A percentile compares a stretch with the other conserved stretches of the same genome.
Conservation (phyloP, 768 basidiomycete species). For the Postia placenta region DNA sequence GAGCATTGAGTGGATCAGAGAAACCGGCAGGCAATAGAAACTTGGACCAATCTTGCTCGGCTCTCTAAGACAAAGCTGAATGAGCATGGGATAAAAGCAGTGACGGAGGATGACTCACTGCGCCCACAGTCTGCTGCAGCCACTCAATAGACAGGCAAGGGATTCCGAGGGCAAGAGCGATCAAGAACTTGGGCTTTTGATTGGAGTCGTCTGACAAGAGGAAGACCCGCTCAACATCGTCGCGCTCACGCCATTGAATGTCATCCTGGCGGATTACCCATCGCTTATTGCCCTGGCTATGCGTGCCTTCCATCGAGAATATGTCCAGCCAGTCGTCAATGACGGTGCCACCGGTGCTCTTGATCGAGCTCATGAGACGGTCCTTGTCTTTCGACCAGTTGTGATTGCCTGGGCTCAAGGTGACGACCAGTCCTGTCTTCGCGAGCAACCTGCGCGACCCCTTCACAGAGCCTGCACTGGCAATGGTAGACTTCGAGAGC, state of each 20-base stretch:
- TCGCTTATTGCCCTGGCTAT: conserved; percentile 36
- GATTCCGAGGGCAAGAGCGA: conserved; percentile 80
- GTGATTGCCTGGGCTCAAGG: conserved; percentile 34
- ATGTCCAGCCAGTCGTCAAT: conserved; percentile 59
- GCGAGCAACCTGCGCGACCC: conserved; percentile 26
- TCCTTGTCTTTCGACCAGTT: conserved; percentile 37
- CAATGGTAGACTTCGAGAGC: conserved; percentile 41
- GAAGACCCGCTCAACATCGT: conserved; percentile 51
- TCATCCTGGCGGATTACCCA: conserved; percentile 50
- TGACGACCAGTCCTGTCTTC: conserved; percentile 55
- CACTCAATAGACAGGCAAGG: conserved; percentile 68
- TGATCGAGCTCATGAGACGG: conserved; percentile 36
- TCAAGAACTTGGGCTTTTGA: conserved; percentile 74
- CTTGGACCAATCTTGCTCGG: conserved; percentile 47
- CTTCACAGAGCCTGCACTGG: conserved; percentile 29
- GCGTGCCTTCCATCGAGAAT: conserved; percentile 49
- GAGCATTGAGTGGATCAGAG: conserved; percentile 32
- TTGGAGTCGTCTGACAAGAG: conserved; percentile 59
- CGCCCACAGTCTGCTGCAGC: conserved; percentile 35
- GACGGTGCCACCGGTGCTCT: conserved; percentile 46
- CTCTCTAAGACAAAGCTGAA: conserved; percentile 3
- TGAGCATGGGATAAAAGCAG: too few relatives aligned
- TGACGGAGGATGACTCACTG: conserved; percentile 14
- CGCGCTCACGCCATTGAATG: conserved; percentile 36
- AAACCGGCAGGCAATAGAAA: conserved; percentile 54